A percentile compares a stretch with the other conserved stretches of the same genome.
phyloP scores from a whole-genome alignment of 768 basidiomycete genomes.

The Lactarius akahatsu region DNA sequence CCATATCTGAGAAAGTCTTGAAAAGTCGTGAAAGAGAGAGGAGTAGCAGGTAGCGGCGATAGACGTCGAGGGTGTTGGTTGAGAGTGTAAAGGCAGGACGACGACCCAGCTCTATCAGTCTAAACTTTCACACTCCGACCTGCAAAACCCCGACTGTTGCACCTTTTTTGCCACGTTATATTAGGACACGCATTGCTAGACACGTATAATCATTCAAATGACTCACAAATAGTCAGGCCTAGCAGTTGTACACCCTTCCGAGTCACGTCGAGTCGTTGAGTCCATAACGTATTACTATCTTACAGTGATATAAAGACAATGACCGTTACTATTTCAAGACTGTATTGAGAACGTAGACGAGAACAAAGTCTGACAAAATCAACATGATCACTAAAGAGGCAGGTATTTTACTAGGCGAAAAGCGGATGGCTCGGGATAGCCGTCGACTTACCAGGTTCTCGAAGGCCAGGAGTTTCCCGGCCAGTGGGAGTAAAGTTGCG shows the following conservation, averaged over 20 bases:
- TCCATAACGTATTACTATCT: no score
- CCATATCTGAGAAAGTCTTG: slow-evolving; percentile 48
- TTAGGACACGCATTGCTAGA: not conserved
- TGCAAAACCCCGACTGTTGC: slow-evolving; percentile 18
- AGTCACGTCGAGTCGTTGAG: no score
- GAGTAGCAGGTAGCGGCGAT: slow-evolving; percentile 9
- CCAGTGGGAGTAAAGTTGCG: not conserved
- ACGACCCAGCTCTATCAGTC: slow-evolving; percentile 4
- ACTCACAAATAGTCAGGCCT: not conserved
- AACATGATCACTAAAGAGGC: no score
- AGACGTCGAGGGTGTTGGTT: slow-evolving; percentile 20
- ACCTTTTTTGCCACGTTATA: not conserved
- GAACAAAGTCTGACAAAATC: no score
- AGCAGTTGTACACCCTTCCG: no score
- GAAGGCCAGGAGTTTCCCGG: not conserved
- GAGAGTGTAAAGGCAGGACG: slow-evolving; percentile 12
- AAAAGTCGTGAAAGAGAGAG: slow-evolving; percentile 8
- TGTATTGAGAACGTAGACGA: no score
- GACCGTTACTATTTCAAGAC: no score
- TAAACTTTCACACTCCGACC: slow-evolving; percentile 20
- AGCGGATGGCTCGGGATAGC: no score
- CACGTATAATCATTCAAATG: not conserved
- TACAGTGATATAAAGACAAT: no score
- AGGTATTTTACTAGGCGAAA: no score
- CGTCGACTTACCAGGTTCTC: no score